Base-by-base conservation (phyloP, 2,329 filamentous ascomycete genomes). In the Diaporthe citriasiana region DNA sequence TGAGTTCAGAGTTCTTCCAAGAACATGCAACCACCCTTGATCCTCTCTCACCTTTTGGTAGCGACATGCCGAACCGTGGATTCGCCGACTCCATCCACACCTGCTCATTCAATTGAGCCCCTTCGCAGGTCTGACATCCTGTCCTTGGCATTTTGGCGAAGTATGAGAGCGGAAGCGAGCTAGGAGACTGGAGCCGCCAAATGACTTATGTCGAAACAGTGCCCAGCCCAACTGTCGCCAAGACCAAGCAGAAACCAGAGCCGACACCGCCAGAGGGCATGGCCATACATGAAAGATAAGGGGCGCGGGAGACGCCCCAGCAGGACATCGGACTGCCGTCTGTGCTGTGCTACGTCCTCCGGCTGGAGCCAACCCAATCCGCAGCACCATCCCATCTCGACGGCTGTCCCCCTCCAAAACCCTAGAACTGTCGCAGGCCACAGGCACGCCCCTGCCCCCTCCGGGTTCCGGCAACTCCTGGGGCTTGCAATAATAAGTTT, bases 171-270 rank as follows among this genome's bases (percentile, higher is more conserved):
- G 42, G 27, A 42, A 66, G 60, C 42, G 42, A 66, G 60, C 60
- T 45, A 66, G 42, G 27, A 50, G 63, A 27, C 22, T 17, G 45
- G 30, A 51, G 63, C 45, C 47, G 25, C 33, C 63, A 53, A 68
- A 51, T 68, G 63, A 68, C 63, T 68, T 68, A 45, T 33, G 63
- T 68, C 63, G 63, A 68, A 68, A 68, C 63, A 53, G 15, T 33
- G 63, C 63, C 63, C 47, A 68, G 63, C 47, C 47, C 47, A 17
- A 19, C 45, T 5, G 38, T 66, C n/a, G 63, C 63, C 63, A 66
- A 66, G 63, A 51, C 45, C 12, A 66, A 51, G 60, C 60, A 66
- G 60, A 66, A 66, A 66, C 60, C 60, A 51, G 60, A 51, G n/a
- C 42, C 45, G 45, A 66, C 17, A 33, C 27, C 63, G 60, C 63